phyloP scores from a whole-genome alignment of 2,329 filamentous ascomycete species.

The Cylindrodendrum hubeiense region DNA sequence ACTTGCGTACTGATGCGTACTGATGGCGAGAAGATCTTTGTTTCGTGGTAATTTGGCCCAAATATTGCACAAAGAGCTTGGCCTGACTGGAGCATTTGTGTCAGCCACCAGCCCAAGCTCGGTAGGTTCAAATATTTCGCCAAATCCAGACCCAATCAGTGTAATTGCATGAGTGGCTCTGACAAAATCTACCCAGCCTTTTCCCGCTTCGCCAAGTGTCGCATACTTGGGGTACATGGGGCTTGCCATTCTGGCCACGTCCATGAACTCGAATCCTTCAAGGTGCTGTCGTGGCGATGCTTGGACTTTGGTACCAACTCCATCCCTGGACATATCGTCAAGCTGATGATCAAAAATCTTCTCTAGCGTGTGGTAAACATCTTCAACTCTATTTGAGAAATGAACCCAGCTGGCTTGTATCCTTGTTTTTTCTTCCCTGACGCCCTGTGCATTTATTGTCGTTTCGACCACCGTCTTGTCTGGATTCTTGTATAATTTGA shows the following conservation, averaged over 20 bases:
- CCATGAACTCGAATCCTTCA: constrained; percentile 47
- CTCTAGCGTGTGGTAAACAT: constrained; percentile 36
- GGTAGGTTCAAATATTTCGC: too few species aligned
- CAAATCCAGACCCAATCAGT: constrained; percentile 39
- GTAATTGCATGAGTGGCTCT: constrained; percentile 36
- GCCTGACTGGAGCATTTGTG: too few species aligned
- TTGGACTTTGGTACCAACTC: constrained; percentile 21
- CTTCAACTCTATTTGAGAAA: constrained; percentile 34
- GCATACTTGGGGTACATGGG: constrained; percentile 34
- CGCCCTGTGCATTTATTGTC: too few species aligned
- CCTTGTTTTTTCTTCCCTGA: too few species aligned
- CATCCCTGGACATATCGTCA: constrained; percentile 13
- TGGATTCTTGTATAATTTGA: not conserved
- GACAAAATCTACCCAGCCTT: constrained; percentile 42
- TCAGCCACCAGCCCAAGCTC: too few species aligned
- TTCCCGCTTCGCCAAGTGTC: constrained; percentile 18
- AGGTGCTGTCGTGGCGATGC: constrained; percentile 30
- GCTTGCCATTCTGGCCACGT: constrained; percentile 35
- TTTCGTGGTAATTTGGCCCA: too few species aligned
- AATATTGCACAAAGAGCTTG: too few species aligned
- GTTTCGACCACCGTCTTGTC: not conserved
- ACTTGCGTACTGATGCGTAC: too few species aligned
- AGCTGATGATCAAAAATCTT: constrained; percentile 42
- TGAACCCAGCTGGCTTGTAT: too few species aligned
- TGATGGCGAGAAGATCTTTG: too few species aligned